Evolutionary conservation across 1,284 basidiomycete species (phyloP).

Genomic region (Microbotryomycetes sp.): DNA sequence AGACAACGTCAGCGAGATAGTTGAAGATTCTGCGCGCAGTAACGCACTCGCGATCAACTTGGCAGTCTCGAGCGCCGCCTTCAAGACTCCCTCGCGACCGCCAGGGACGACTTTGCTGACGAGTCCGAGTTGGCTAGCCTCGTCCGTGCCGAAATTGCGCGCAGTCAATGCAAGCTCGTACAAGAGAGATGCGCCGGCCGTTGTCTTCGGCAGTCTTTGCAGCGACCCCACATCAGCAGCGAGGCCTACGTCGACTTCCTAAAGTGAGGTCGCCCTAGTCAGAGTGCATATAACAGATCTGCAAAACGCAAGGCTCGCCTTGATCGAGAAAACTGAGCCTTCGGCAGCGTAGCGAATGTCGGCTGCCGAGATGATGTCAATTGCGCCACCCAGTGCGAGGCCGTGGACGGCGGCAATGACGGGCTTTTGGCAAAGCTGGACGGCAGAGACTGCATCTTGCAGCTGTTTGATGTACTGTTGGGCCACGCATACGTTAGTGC

Average conservation of each 20-base stretch:
- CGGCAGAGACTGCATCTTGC: slow-evolving; percentile 62
- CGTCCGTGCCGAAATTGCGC: slow-evolving; percentile 56
- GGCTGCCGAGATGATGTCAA: slow-evolving; percentile 67
- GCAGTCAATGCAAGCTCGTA: slow-evolving; percentile 75
- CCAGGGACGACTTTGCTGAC: slow-evolving; percentile 68
- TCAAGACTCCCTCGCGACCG: slow-evolving; percentile 49
- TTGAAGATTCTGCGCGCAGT: neutral
- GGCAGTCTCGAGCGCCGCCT: slow-evolving; percentile 58
- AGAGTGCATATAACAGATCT: slow-evolving; percentile 10
- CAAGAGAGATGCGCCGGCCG: slow-evolving; percentile 68
- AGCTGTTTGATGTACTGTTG: slow-evolving; percentile 46
- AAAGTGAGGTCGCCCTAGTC: neutral
- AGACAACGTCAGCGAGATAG: neutral
- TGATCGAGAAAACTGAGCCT: slow-evolving; percentile 63
- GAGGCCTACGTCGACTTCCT: slow-evolving; percentile 86
- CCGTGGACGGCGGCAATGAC: slow-evolving; percentile 81
- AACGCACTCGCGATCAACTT: slow-evolving; percentile 51
- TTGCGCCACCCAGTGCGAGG: slow-evolving; percentile 57
- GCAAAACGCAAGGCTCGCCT: too few relatives aligned
- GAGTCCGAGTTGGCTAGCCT: slow-evolving; percentile 68
- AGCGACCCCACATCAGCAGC: slow-evolving; percentile 81
- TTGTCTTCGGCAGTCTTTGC: slow-evolving; percentile 72
- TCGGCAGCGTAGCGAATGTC: slow-evolving; percentile 70
- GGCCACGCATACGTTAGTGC: neutral
- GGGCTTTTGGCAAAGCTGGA: slow-evolving; percentile 68